phyloP scores from a whole-genome alignment of 305 asterid genomes.

The Coffea humblotiana region DNA sequence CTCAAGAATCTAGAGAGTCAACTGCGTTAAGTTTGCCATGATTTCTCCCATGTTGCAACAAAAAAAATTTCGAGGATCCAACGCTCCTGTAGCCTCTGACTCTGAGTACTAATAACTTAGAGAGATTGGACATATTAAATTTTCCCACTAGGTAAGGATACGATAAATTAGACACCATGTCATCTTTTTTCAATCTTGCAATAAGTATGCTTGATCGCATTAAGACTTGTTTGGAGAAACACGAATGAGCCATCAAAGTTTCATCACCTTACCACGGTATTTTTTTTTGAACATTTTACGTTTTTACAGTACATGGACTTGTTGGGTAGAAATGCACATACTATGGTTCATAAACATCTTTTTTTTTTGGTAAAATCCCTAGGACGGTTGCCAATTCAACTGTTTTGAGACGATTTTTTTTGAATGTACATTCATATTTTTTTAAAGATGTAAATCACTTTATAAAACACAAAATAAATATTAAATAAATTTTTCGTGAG shows the following conservation, averaged over 20 bases:
- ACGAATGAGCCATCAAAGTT: background rate
- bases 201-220: background rate
- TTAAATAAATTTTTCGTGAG: too few relatives aligned
- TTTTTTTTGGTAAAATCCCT: too few relatives aligned
- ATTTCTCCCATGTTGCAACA: background rate
- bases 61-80: background rate
- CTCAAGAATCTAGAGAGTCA: background rate
- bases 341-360: too few relatives aligned
- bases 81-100: background rate
- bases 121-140: background rate
- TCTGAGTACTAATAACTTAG: background rate
- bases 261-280: too few relatives aligned
- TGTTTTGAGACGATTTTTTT: too few relatives aligned
- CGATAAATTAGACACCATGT: background rate
- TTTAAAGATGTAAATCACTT: too few relatives aligned
- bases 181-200: background rate
- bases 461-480: too few relatives aligned
- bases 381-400: too few relatives aligned
- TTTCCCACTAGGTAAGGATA: background rate
- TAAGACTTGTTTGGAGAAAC: background rate
- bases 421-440: too few relatives aligned
- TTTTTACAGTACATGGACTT: too few relatives aligned
- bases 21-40: background rate
- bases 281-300: too few relatives aligned
- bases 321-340: too few relatives aligned